Conservation (phyloP, 164 flowering plant genomes). For the Vitis rupestris region DNA sequence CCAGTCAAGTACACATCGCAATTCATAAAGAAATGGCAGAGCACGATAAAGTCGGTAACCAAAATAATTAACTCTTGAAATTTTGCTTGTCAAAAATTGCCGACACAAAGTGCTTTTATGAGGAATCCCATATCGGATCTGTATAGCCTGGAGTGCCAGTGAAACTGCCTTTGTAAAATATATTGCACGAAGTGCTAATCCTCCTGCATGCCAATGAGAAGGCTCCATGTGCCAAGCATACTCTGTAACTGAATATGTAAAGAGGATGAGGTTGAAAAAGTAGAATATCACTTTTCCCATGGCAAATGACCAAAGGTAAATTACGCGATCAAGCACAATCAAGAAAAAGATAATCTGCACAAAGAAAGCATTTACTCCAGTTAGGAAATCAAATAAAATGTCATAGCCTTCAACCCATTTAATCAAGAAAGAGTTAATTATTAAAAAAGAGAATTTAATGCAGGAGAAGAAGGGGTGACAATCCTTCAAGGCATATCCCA, state of each 20-base stretch:
- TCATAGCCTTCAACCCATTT: background rate
- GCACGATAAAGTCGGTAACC: conserved; percentile 95
- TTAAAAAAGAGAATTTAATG: too few species aligned
- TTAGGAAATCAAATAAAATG: conserved; percentile 5
- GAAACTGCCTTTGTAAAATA: conserved; percentile 86
- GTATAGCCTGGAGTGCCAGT: conserved; percentile 85
- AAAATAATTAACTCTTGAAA: conserved; percentile 73
- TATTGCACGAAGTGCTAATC: conserved; percentile 89
- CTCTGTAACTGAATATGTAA: conserved; percentile 72
- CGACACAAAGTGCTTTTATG: conserved; percentile 89
- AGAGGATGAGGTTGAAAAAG: conserved; percentile 74
- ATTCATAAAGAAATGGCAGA: conserved; percentile 91
- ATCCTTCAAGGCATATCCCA: background rate
- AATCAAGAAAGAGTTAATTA: too few species aligned
- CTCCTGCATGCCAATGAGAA: conserved; percentile 51
- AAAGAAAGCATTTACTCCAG: conserved; percentile 3
- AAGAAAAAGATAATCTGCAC: conserved; percentile 87
- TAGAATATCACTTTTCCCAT: conserved; percentile 84
- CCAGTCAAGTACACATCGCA: conserved; percentile 98
- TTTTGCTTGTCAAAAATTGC: conserved; percentile 85
- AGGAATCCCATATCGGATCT: conserved; percentile 87
- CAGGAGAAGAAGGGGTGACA: too few species aligned
- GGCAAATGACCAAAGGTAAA: conserved; percentile 95
- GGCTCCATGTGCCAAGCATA: conserved; percentile 92
- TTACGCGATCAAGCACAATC: conserved; percentile 92